Percentiles rank a stretch among this genome's conserved stretches.
Conservation (phyloP, 208 protist genomes). For the Tritrichomonas musculus region DNA sequence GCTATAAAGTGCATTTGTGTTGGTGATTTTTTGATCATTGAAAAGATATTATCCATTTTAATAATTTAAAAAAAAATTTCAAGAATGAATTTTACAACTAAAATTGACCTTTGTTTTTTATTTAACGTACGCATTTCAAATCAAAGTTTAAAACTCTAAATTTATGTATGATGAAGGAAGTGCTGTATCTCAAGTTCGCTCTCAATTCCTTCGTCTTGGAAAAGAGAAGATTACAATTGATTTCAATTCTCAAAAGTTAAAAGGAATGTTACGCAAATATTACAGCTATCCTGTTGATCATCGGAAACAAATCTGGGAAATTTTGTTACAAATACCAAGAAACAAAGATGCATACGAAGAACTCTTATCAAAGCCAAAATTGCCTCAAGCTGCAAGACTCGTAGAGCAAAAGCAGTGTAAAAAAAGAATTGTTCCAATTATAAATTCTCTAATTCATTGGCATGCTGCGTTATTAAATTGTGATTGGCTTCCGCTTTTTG, state of each 20-base stretch:
- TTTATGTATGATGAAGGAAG: neutral
- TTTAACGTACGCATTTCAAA: too few relatives aligned
- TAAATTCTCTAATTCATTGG: constrained; percentile 11
- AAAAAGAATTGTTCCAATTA: neutral
- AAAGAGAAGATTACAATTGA: neutral
- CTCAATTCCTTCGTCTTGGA: neutral
- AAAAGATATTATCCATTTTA: too few relatives aligned
- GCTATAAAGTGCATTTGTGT: too few relatives aligned
- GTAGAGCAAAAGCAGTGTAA: neutral
- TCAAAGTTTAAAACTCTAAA: too few relatives aligned
- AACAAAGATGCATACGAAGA: neutral
- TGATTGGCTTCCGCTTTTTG: constrained; percentile 22
- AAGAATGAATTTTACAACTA: too few relatives aligned
- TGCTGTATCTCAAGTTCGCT: neutral
- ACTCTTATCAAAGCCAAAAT: neutral
- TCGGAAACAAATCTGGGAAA: neutral
- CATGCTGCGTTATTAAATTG: neutral
- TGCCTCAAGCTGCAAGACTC: neutral
- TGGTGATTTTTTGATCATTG: too few relatives aligned
- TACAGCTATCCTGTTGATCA: neutral
- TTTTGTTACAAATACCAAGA: neutral
- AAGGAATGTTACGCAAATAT: neutral
- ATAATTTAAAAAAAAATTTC: too few relatives aligned
- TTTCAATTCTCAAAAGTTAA: neutral
- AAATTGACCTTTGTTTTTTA: too few relatives aligned